Evolutionary conservation across 2,329 filamentous ascomycete genomes (phyloP), one percentile per base, ranked within the genome.

Genomic region (Ramularia collo-cygni): DNA sequence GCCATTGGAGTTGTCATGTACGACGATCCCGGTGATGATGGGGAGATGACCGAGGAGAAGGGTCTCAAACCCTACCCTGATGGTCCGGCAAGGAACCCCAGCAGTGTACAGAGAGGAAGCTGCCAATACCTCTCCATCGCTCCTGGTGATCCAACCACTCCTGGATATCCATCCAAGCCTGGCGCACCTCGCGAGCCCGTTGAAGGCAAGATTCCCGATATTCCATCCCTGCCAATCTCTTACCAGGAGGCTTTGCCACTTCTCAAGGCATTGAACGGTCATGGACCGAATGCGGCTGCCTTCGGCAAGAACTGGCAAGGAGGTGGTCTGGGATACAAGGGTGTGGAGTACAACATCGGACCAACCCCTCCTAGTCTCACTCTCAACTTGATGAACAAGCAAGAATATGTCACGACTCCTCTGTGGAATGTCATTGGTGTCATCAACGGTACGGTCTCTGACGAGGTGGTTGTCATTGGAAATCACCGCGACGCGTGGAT

Each of bases 401-500:
- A 71, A 45, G 66, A 72, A 18, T 72, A 72, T 39, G 63, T 66
- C 15, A 72, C 63, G 1, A 73, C 69, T 5, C 69, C 69, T 2
- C 51, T 71, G 6, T 73, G 70, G 70, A 83, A 98, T 58, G 85
- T 92, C 2, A 90, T 96, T 49, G 90, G 90, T 31, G 71, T 92
- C 32, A 85, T 98, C 60, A 95, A 95, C 54, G 92, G 90, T 8
- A 84, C 83, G 0, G 78, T 92, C 26, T 71, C 79, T 0, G 80
- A 95, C 53, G 88, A 95, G 57, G 87, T 95, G 1, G 71, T 98
- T 32, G 74, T 98, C 3, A 68, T 96, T 21, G 88, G 89, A n/a
- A 95, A 94, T 57, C 89, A 95, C 58, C 79, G 88, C 24, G 88
- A 95, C 63, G 85, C 89, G 0, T 93, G 86, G 86, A 82, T 90